These are phyloP conservation scores for Hygrophorus russula DNA, from an alignment of 768 basidiomycete genomes.

Conservation along the genomic window DNA sequence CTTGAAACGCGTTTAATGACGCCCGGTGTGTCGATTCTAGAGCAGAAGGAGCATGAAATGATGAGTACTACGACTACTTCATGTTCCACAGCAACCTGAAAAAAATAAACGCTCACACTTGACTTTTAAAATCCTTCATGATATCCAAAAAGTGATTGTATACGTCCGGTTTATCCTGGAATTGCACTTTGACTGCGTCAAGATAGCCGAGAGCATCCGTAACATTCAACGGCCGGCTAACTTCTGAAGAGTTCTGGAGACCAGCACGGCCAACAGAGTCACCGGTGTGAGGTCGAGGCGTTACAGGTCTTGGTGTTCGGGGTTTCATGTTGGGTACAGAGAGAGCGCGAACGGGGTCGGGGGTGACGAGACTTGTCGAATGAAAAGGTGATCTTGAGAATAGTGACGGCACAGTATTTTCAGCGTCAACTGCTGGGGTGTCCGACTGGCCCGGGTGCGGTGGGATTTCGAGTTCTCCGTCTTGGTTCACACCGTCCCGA, in stretches of 20 bases:
- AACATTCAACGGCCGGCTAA: slow-evolving; percentile 72
- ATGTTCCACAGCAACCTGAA: background rate
- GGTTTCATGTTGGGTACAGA: slow-evolving; percentile 13
- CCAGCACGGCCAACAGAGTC: slow-evolving; percentile 14
- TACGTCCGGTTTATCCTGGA: slow-evolving; percentile 81
- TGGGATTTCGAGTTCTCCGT: no score
- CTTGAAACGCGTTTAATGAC: slow-evolving; percentile 68
- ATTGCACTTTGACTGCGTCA: slow-evolving; percentile 89
- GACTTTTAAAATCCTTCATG: slow-evolving; percentile 99
- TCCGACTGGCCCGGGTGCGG: no score
- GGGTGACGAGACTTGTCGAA: no score
- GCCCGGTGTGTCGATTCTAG: slow-evolving; percentile 70
- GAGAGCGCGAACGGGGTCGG: no score
- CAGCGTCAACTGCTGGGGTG: no score
- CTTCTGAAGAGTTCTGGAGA: slow-evolving; percentile 25
- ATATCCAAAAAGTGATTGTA: slow-evolving; percentile 94
- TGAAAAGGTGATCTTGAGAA: no score
- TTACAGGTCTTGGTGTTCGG: slow-evolving; percentile 21
- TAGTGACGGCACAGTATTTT: no score
- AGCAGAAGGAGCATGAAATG: slow-evolving; percentile 5
- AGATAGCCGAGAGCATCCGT: slow-evolving; percentile 90
- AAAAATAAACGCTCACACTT: slow-evolving; percentile 48
- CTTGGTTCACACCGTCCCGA: no score
- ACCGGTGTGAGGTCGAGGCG: slow-evolving; percentile 26
- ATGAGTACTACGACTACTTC: background rate